Percentiles rank a stretch among this genome's conserved stretches.
Conservation (phyloP, 441 rosid species). For the Syzygium syzygioides region DNA sequence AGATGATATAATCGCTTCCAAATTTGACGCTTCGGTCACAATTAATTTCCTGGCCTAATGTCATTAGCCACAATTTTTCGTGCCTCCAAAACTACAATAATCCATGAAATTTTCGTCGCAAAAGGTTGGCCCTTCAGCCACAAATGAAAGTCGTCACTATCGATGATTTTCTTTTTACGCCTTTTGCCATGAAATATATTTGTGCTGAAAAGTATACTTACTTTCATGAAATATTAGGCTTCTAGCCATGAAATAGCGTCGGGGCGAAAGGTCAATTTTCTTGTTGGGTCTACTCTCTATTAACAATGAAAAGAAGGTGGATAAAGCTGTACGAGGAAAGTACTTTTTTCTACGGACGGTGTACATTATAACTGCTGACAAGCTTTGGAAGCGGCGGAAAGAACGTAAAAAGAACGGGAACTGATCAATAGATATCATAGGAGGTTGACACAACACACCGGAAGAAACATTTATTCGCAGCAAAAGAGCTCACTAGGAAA, state of each 20-base stretch:
- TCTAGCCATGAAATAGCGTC: neutral
- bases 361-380: neutral
- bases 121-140: neutral
- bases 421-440: neutral
- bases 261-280: neutral
- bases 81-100: neutral
- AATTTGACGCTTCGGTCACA: neutral
- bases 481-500: neutral
- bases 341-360: neutral
- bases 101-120: neutral
- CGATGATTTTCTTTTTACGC: neutral
- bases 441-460: neutral
- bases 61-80: neutral
- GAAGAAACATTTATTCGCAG: neutral
- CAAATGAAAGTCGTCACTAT: neutral
- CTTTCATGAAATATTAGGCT: neutral
- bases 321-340: neutral
- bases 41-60: neutral
- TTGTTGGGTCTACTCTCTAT: neutral
- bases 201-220: neutral
- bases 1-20: neutral
- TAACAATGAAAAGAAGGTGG: neutral
- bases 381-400: neutral
- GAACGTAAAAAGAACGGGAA: neutral
- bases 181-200: neutral